Evolutionary conservation across 2,329 filamentous ascomycete species (phyloP).

Genomic region (Botrytis elliptica): DNA sequence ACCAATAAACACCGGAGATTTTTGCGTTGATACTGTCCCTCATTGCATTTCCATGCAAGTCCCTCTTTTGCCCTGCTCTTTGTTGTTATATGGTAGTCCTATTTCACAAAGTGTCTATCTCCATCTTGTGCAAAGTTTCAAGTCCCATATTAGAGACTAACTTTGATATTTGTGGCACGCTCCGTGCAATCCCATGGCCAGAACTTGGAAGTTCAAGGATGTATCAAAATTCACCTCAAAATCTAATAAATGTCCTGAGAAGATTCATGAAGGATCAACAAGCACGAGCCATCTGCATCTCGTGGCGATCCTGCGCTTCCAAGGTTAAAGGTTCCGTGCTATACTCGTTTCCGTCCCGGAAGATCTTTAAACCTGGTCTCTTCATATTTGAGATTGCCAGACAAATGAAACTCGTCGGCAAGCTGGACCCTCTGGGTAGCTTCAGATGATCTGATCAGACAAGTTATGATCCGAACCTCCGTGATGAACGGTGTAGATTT

Average conservation of each 20-base stretch:
- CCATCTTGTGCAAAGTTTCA: neutral
- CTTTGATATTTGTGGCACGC: neutral
- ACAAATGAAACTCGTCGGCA: neutral
- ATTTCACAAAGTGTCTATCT: neutral
- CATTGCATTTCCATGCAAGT: neutral
- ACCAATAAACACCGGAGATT: no score
- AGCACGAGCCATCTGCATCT: conserved; percentile 21
- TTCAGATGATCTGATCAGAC: conserved; percentile 1
- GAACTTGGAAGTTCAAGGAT: conserved; percentile 11
- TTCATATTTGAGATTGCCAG: neutral
- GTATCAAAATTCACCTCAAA: neutral
- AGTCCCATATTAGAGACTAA: neutral
- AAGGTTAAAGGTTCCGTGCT: conserved; percentile 10
- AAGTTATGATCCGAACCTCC: neutral
- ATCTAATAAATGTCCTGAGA: neutral
- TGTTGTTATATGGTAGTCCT: neutral
- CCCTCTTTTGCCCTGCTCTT: no score
- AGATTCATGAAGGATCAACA: conserved; percentile 8
- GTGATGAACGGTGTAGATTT: neutral
- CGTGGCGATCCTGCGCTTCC: conserved; percentile 15
- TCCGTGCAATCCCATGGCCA: neutral
- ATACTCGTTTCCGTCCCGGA: conserved; percentile 13
- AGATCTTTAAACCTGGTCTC: conserved; percentile 12
- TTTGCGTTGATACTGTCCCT: no score
- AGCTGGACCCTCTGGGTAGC: neutral